Percentiles rank a stretch among this genome's conserved stretches.
phyloP scores from a whole-genome alignment of 1,284 basidiomycete genomes.

The Ustilago esculenta region DNA sequence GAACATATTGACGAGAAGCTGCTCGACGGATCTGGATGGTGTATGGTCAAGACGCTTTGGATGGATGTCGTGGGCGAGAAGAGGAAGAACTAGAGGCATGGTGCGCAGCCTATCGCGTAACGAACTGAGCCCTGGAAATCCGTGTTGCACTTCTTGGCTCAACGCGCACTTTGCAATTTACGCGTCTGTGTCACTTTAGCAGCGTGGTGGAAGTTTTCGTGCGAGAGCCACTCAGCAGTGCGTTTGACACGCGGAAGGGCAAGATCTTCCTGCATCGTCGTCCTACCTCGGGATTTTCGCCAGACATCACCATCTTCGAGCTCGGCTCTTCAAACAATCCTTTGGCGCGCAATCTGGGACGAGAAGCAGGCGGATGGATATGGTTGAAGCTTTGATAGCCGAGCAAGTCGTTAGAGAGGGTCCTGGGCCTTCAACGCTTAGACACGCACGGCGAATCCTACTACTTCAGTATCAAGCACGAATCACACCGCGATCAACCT shows the following conservation, averaged over 20 bases:
- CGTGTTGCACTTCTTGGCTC: slow-evolving; percentile 20
- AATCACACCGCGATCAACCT: slow-evolving; percentile 26
- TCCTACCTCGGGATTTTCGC: neutral
- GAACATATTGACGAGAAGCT: slow-evolving; percentile 23
- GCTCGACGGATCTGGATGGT: neutral
- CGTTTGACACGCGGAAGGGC: too few species aligned
- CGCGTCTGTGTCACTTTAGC: slow-evolving; percentile 40
- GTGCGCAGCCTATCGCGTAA: too few species aligned
- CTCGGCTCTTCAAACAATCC: too few species aligned
- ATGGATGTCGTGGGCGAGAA: slow-evolving; percentile 7
- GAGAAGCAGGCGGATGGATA: neutral
- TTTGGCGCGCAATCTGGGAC: too few species aligned
- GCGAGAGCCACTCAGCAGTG: too few species aligned
- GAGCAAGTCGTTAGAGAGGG: neutral
- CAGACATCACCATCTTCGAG: neutral
- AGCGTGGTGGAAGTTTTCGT: slow-evolving; percentile 13
- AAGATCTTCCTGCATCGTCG: neutral
- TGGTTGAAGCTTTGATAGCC: neutral
- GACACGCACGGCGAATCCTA: slow-evolving; percentile 22
- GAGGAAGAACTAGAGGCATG: slow-evolving; percentile 1
- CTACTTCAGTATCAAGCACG: slow-evolving; percentile 45
- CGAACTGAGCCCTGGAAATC: slow-evolving; percentile 31
- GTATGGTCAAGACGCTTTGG: neutral
- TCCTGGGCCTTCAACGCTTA: slow-evolving; percentile 29
- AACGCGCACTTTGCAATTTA: slow-evolving; percentile 26